Percentiles rank a stretch among this genome's conserved stretches.
Evolutionary conservation across 1,139 yeast genomes (phyloP).

Genomic region (Pichia inconspicua): DNA sequence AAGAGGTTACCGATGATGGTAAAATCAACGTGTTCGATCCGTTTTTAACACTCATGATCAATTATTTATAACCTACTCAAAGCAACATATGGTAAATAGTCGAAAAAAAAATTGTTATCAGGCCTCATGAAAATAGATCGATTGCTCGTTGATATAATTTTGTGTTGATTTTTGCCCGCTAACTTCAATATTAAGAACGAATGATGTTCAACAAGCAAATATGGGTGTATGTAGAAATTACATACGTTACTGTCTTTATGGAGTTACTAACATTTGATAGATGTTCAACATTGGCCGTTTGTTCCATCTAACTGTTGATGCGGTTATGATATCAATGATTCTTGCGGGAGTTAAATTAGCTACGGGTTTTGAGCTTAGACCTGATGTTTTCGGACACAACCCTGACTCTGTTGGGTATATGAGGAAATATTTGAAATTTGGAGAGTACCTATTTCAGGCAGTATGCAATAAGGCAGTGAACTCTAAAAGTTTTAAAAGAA

Average conservation of each 20-base stretch:
- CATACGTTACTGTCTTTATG: neutral
- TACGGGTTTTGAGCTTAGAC: conserved; percentile 43
- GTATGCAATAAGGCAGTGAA: conserved; percentile 11
- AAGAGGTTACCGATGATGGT: conserved; percentile 4
- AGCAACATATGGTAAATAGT: no score
- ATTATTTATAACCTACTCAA: no score
- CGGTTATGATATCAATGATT: conserved; percentile 52
- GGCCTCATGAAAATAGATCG: no score
- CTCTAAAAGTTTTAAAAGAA: conserved; percentile 8
- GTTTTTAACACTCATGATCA: neutral
- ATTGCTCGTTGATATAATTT: neutral
- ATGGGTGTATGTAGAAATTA: neutral
- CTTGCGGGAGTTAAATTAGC: conserved; percentile 59
- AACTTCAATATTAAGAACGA: no score
- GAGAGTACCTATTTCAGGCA: conserved; percentile 22
- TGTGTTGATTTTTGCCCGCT: no score
- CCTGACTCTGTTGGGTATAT: conserved; percentile 50
- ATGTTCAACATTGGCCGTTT: conserved; percentile 36
- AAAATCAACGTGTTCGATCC: neutral
- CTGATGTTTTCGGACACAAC: conserved; percentile 36
- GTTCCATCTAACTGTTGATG: conserved; percentile 50
- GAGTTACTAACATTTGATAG: conserved; percentile 1
- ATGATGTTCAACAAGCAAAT: neutral
- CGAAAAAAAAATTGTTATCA: no score
- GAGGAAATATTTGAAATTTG: conserved; percentile 35